phyloP scores from a whole-genome alignment of 129 eudicot species.

The Ambrosia trifida region DNA sequence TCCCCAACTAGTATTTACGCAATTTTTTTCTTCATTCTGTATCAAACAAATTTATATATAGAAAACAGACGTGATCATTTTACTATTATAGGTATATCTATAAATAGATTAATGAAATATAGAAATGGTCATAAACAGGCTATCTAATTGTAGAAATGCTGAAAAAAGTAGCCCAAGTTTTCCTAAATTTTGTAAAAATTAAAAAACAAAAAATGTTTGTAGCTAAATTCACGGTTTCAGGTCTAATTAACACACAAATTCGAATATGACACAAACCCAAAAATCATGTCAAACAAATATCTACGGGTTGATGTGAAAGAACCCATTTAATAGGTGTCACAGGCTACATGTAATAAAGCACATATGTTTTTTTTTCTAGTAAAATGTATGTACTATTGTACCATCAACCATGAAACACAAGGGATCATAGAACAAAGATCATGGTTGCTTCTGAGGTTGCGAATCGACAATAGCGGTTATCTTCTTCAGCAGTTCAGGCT shows the following conservation, averaged over 20 bases:
- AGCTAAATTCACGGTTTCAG: too few relatives aligned
- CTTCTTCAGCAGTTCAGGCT: slow-evolving; percentile 69
- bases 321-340: background rate
- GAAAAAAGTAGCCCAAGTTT: background rate
- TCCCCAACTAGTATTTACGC: too few relatives aligned
- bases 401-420: slow-evolving; percentile 1
- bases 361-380: background rate
- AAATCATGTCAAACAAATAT: too few relatives aligned
- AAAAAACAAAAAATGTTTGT: too few relatives aligned
- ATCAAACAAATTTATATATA: too few relatives aligned
- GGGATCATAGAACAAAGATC: slow-evolving; percentile 11
- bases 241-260: too few relatives aligned
- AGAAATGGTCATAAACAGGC: background rate
- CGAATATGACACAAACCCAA: too few relatives aligned
- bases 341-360: background rate
- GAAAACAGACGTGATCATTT: too few relatives aligned
- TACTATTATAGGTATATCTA: background rate
- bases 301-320: too few relatives aligned
- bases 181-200: background rate
- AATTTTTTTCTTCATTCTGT: too few relatives aligned
- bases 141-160: background rate
- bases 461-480: slow-evolving; percentile 42
- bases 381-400: background rate
- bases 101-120: background rate
- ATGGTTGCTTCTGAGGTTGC: slow-evolving; percentile 25